Percentiles rank a stretch among this genome's conserved stretches.
phyloP scores from a whole-genome alignment of 1,139 yeast species.

The Lodderomyces pseudojiufengensis region DNA sequence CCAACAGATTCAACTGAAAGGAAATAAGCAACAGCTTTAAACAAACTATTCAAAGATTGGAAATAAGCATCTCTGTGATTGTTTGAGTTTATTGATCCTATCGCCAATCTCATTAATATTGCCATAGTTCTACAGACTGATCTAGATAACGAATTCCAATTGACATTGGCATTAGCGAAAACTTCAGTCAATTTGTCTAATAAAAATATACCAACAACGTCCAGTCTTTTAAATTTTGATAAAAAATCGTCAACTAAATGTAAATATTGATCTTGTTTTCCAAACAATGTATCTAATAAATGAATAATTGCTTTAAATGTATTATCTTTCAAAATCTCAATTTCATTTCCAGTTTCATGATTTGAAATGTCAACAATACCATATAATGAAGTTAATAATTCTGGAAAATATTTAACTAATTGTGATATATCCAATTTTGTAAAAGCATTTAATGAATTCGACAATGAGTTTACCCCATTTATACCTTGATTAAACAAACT shows the following conservation, averaged over 20 bases:
- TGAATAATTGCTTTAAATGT: constrained; percentile 57
- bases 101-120: constrained; percentile 43
- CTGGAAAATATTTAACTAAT: constrained; percentile 54
- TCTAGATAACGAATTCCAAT: constrained; percentile 63
- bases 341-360: constrained; percentile 18
- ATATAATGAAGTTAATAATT: constrained; percentile 42
- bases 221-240: constrained; percentile 29
- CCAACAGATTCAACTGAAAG: constrained; percentile 44
- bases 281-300: constrained; percentile 59
- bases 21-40: constrained; percentile 43
- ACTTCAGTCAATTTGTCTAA: constrained; percentile 44
- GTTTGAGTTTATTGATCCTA: constrained; percentile 23
- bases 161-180: constrained; percentile 47
- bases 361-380: constrained; percentile 33
- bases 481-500: constrained; percentile 40
- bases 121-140: constrained; percentile 60
- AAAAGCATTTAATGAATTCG: constrained; percentile 37
- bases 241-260: constrained; percentile 52
- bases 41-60: constrained; percentile 29
- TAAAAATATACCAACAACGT: constrained; percentile 51
- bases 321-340: constrained; percentile 36
- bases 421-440: constrained; percentile 44
- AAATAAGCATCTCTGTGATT: constrained; percentile 28
- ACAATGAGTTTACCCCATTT: constrained; percentile 44
- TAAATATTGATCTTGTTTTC: constrained; percentile 61